Conservation (phyloP, 116 monocot species). For the Dioscorea cayenensis region DNA sequence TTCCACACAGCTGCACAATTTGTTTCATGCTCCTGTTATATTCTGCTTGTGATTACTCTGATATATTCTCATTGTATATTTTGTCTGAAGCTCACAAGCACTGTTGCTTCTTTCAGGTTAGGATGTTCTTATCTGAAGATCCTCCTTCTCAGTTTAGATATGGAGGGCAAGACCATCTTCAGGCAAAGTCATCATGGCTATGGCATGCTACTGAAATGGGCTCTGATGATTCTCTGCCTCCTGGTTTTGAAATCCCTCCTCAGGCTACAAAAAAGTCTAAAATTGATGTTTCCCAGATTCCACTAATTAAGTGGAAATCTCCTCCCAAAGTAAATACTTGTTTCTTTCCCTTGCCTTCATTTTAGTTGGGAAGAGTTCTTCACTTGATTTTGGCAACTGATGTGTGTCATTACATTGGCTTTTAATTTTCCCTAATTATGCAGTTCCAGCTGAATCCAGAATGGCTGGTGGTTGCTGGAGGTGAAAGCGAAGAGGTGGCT, state of each 20-base stretch:
- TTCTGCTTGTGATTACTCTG: no score
- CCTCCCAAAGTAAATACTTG: conserved; percentile 46
- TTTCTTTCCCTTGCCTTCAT: neutral
- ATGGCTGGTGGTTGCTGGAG: conserved; percentile 84
- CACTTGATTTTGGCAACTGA: neutral
- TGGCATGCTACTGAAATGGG: conserved; percentile 32
- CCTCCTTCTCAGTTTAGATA: conserved; percentile 62
- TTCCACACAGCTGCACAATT: no score
- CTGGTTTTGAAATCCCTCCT: conserved; percentile 56
- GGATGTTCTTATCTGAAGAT: conserved; percentile 85
- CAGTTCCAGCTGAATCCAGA: conserved; percentile 51
- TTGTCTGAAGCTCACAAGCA: neutral
- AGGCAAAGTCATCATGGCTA: conserved; percentile 74
- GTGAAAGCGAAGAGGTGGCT: conserved; percentile 67
- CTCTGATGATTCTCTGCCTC: conserved; percentile 64
- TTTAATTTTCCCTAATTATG: neutral
- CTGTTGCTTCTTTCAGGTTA: conserved; percentile 43
- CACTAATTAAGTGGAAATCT: conserved; percentile 58
- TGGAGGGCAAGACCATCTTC: conserved; percentile 65
- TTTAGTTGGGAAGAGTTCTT: neutral
- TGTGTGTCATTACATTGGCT: neutral
- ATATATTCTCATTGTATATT: neutral
- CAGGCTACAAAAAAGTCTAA: conserved; percentile 11
- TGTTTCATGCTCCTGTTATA: no score
- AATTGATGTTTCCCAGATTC: conserved; percentile 46